A percentile compares a stretch with the other conserved stretches of the same genome.
Evolutionary conservation across 164 flowering plant genomes (phyloP).

Genomic region (Buxus sempervirens): DNA sequence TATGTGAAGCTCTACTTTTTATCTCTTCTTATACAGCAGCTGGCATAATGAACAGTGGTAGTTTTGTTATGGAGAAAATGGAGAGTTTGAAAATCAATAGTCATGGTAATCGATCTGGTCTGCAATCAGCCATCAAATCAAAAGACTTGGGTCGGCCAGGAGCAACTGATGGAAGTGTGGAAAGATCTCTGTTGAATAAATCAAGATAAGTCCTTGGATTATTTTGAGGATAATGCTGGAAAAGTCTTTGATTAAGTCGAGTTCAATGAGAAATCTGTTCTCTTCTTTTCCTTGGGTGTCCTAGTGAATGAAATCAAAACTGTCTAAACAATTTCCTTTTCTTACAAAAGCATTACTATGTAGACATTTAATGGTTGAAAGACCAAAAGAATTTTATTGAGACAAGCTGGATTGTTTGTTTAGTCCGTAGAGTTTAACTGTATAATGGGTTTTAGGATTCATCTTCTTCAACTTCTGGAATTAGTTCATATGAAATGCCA

Average conservation of each 20-base stretch:
- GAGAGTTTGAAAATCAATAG: conserved; percentile 8
- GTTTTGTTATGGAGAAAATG: conserved; percentile 6
- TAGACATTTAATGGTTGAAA: too few relatives aligned
- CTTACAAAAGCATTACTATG: background rate
- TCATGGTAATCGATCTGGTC: conserved; percentile 6
- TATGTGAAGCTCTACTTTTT: too few relatives aligned
- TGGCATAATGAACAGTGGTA: conserved; percentile 6
- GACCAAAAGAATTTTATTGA: too few relatives aligned
- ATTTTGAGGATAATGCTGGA: background rate
- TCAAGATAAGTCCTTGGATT: background rate
- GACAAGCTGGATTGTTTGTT: too few relatives aligned
- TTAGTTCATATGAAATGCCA: too few relatives aligned
- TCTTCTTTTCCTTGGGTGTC: background rate
- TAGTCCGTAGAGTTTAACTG: too few relatives aligned
- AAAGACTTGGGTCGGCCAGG: conserved; percentile 2
- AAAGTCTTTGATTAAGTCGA: too few relatives aligned
- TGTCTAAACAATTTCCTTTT: background rate
- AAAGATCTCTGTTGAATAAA: background rate
- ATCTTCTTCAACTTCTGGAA: too few relatives aligned
- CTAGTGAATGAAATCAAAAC: background rate
- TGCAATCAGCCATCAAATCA: background rate
- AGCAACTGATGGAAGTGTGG: background rate
- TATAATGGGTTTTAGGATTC: too few relatives aligned
- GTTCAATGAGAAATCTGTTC: too few relatives aligned
- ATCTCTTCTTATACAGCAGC: background rate